These are phyloP conservation scores for Beauveria medogensis DNA, from an alignment of 2,329 filamentous ascomycete genomes.

Conservation along the genomic window DNA sequence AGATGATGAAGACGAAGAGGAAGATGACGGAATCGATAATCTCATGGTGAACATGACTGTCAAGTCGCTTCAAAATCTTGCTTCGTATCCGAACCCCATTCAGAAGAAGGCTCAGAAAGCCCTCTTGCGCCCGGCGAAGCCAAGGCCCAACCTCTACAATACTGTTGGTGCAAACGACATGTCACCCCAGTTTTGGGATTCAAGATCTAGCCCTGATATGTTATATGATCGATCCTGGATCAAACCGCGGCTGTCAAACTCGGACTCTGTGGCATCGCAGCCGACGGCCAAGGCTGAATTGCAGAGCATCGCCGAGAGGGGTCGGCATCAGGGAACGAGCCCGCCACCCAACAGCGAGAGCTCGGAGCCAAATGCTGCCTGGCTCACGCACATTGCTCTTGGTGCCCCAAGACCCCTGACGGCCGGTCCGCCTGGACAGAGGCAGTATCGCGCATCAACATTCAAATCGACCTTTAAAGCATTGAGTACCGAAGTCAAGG, in stretches of 20 bases:
- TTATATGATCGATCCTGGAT: neutral
- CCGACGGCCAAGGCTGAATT: conserved; percentile 3
- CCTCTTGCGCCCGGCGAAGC: conserved; percentile 28
- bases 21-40: conserved; percentile 20
- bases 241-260: conserved; percentile 5
- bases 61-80: conserved; percentile 44
- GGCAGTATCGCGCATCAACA: conserved; percentile 38
- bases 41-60: conserved; percentile 32
- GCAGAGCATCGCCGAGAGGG: neutral
- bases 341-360: conserved; percentile 13
- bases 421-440: conserved; percentile 46
- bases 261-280: conserved; percentile 7
- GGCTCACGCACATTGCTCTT: conserved; percentile 23
- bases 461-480: conserved; percentile 32
- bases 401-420: conserved; percentile 44
- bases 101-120: conserved; percentile 43
- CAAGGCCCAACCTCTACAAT: conserved; percentile 12
- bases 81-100: conserved; percentile 47
- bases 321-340: neutral
- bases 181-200: neutral
- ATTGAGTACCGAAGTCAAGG: conserved; percentile 19
- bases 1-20: conserved; percentile 21
- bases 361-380: conserved; percentile 13
- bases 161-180: neutral
- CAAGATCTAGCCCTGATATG: neutral